Percentiles rank a stretch among this genome's conserved stretches.
phyloP scores from a whole-genome alignment of 1,139 yeast species.

The Saccharomyces hybrid region DNA sequence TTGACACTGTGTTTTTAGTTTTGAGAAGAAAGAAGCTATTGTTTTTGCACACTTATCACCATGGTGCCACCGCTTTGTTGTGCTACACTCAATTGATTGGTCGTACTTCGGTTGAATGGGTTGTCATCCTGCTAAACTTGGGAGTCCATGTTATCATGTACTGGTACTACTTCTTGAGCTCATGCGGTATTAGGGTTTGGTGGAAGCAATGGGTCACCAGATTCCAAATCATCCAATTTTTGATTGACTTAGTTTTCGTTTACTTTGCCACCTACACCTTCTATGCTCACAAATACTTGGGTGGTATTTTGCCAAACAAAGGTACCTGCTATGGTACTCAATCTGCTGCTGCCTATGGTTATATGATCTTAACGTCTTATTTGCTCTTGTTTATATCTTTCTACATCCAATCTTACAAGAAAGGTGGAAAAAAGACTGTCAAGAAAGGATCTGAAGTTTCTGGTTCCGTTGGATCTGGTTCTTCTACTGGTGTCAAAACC shows the following conservation, averaged over 20 bases:
- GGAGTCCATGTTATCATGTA: constrained; percentile 96
- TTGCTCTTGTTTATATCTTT: constrained; percentile 86
- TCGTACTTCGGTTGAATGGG: constrained; percentile 89
- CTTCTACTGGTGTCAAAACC: constrained; percentile 31
- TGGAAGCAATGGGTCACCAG: constrained; percentile 99
- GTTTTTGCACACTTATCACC: constrained; percentile 93
- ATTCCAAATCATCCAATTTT: constrained; percentile 89
- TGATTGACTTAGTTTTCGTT: constrained; percentile 81
- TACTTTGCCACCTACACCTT: constrained; percentile 88
- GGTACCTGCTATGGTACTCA: constrained; percentile 92
- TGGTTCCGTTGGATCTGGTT: constrained; percentile 24
- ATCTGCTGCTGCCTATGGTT: constrained; percentile 87
- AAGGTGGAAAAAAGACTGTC: constrained; percentile 35
- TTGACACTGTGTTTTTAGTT: constrained; percentile 89
- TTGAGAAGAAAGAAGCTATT: constrained; percentile 84
- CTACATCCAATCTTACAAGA: constrained; percentile 79
- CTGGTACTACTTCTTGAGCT: constrained; percentile 92
- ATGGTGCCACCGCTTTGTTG: constrained; percentile 93
- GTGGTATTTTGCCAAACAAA: constrained; percentile 57
- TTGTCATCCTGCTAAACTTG: constrained; percentile 80
- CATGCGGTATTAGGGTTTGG: constrained; percentile 95
- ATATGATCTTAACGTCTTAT: constrained; percentile 81
- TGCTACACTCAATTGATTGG: constrained; percentile 95
- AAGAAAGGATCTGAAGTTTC: constrained; percentile 40
- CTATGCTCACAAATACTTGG: constrained; percentile 53